phyloP scores from a whole-genome alignment of 192 early-diverging fungal genomes.

The Backusella psychrophila region DNA sequence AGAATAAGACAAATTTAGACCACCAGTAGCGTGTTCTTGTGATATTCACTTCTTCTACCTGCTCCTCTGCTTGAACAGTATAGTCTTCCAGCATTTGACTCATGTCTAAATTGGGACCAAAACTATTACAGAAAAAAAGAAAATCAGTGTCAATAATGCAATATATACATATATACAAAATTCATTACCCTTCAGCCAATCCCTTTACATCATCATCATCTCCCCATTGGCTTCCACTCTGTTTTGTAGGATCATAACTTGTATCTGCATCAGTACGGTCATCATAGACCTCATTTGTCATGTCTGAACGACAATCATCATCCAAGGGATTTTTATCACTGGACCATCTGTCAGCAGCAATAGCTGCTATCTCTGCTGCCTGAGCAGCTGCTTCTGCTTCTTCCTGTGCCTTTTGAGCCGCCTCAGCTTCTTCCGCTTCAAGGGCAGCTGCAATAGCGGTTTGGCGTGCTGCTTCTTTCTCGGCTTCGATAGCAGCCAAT shows the following conservation, averaged over 20 bases:
- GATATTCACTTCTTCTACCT: slow-evolving; percentile 49
- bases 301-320: slow-evolving; percentile 38
- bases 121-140: slow-evolving; percentile 3
- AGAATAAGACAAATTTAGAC: slow-evolving; percentile 76
- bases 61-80: slow-evolving; percentile 29
- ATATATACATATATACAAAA: not conserved
- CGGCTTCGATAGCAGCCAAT: slow-evolving; percentile 32
- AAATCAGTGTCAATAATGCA: not conserved
- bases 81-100: slow-evolving; percentile 44
- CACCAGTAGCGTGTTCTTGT: slow-evolving; percentile 53
- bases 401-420: not conserved
- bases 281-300: slow-evolving; percentile 14
- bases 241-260: not conserved
- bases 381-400: slow-evolving; percentile 26
- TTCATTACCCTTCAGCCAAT: slow-evolving; percentile 36
- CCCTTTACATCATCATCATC: slow-evolving; percentile 36
- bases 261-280: slow-evolving; percentile 22
- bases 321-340: slow-evolving; percentile 34
- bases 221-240: slow-evolving; percentile 27
- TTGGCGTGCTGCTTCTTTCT: slow-evolving; percentile 20
- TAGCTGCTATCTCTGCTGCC: slow-evolving; percentile 28
- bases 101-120: slow-evolving; percentile 36
- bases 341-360: slow-evolving; percentile 26
- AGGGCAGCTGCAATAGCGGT: slow-evolving; percentile 12
- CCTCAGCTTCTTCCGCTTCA: slow-evolving; percentile 18